Conservation (phyloP, 1,284 basidiomycete species). For the Cerrena zonata region DNA sequence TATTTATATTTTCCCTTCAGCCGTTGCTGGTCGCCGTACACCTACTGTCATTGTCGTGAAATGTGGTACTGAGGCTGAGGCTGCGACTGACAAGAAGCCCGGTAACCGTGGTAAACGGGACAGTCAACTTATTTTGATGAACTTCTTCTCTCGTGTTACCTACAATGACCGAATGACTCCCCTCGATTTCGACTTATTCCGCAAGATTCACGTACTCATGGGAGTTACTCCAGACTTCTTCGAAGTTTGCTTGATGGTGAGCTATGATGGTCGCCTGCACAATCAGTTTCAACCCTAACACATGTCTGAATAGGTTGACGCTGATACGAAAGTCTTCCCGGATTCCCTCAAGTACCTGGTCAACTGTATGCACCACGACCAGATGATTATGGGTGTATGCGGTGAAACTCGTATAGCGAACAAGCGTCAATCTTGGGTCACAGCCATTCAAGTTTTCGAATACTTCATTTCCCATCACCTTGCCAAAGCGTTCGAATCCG, state of each 20-base stretch:
- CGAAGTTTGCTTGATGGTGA: conserved; percentile 93
- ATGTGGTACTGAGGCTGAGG: conserved; percentile 86
- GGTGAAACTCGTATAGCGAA: conserved; percentile 98
- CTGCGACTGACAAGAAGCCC: conserved; percentile 81
- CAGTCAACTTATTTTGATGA: conserved; percentile 98
- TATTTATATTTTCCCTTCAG: conserved; percentile 31
- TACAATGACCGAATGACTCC: conserved; percentile 99
- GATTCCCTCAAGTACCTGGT: conserved; percentile 83
- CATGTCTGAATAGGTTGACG: conserved; percentile 76
- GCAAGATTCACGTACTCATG: conserved; percentile 94
- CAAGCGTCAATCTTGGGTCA: conserved; percentile 97
- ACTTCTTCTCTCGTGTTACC: conserved; percentile 97
- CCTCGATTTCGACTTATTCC: conserved; percentile 95
- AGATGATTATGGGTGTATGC: conserved; percentile 98
- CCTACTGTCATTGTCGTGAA: conserved; percentile 97
- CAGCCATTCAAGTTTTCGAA: conserved; percentile 95
- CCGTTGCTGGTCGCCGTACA: conserved; percentile 79
- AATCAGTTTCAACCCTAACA: neutral
- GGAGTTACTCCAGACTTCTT: conserved; percentile 99
- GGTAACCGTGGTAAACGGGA: conserved; percentile 98
- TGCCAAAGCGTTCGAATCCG: conserved; percentile 96
- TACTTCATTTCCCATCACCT: conserved; percentile 99
- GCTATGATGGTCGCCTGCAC: conserved; percentile 21
- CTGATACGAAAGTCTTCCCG: conserved; percentile 90
- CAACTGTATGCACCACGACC: conserved; percentile 97